Percentiles rank a stretch among this genome's conserved stretches.
These are phyloP conservation scores for Aspergillus cristatus DNA, from an alignment of 495 filamentous ascomycete species.

Conservation along the genomic window DNA sequence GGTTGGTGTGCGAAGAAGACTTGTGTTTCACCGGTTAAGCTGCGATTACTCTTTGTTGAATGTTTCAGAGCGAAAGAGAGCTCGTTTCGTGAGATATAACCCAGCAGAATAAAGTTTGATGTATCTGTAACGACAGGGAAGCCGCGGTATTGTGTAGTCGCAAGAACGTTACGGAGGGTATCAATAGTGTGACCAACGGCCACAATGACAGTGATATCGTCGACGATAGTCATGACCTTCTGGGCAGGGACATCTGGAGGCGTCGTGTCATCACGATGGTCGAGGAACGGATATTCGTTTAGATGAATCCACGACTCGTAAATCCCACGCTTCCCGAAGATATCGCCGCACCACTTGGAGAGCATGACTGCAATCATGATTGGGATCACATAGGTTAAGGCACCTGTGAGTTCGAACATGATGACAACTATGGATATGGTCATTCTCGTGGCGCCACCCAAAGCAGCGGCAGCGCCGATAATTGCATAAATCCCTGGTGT, in stretches of 20 bases:
- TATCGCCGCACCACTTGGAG: slow-evolving; percentile 96
- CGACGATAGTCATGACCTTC: slow-evolving; percentile 84
- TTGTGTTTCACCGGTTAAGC: slow-evolving; percentile 60
- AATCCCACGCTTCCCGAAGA: slow-evolving; percentile 87
- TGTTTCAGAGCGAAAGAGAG: slow-evolving; percentile 67
- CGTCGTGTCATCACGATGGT: slow-evolving; percentile 77
- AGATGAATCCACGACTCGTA: slow-evolving; percentile 98
- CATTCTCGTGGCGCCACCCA: slow-evolving; percentile 97
- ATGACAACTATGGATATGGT: slow-evolving; percentile 96
- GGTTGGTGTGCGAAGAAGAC: slow-evolving; percentile 77
- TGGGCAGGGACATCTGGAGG: slow-evolving; percentile 75
- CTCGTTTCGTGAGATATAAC: slow-evolving; percentile 91
- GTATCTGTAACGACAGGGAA: slow-evolving; percentile 84
- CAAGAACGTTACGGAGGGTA: slow-evolving; percentile 58
- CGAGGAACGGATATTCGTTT: slow-evolving; percentile 92
- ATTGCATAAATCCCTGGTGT: slow-evolving; percentile 95
- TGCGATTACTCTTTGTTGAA: slow-evolving; percentile 39
- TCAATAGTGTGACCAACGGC: slow-evolving; percentile 78
- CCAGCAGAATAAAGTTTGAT: slow-evolving; percentile 59
- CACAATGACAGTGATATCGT: slow-evolving; percentile 82
- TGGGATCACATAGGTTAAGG: slow-evolving; percentile 90
- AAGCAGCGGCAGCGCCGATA: slow-evolving; percentile 89
- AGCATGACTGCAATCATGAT: slow-evolving; percentile 99
- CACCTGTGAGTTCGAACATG: slow-evolving; percentile 97
- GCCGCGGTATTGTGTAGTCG: slow-evolving; percentile 70